A percentile compares a stretch with the other conserved stretches of the same genome.
Conservation (phyloP, 1,284 basidiomycete genomes). For the Ustilago sp. region DNA sequence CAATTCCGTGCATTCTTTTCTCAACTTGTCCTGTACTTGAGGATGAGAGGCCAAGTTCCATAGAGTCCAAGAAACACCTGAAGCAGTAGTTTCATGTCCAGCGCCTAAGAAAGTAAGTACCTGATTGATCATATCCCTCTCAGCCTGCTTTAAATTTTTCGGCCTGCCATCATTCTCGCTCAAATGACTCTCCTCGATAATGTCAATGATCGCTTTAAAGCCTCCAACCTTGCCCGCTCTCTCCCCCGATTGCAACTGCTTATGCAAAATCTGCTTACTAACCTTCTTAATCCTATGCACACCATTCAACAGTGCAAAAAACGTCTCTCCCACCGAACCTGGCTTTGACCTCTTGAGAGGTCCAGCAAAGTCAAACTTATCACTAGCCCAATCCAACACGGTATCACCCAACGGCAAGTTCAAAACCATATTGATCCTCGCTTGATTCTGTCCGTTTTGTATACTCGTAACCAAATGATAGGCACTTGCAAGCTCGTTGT, state of each 20-base stretch:
- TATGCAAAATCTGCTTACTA: constrained; percentile 50
- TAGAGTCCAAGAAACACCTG: constrained; percentile 79
- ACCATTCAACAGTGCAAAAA: constrained; percentile 37
- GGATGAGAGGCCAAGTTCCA: constrained; percentile 76
- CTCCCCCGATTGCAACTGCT: constrained; percentile 52
- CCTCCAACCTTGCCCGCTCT: constrained; percentile 15
- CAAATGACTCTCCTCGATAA: constrained; percentile 44
- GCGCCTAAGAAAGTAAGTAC: constrained; percentile 62
- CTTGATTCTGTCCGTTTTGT: constrained; percentile 57
- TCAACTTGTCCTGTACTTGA: constrained; percentile 75
- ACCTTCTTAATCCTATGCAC: constrained; percentile 57
- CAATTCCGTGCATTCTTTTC: constrained; percentile 72
- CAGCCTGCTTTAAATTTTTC: constrained; percentile 52
- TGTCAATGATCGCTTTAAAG: constrained; percentile 51
- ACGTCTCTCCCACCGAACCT: not conserved
- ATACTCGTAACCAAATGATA: constrained; percentile 61
- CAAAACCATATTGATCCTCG: constrained; percentile 57
- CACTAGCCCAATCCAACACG: constrained; percentile 31
- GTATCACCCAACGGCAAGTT: constrained; percentile 53
- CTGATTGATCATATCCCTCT: constrained; percentile 52
- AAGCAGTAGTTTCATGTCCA: constrained; percentile 73
- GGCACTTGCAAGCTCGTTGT: constrained; percentile 57
- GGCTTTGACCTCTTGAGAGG: constrained; percentile 5
- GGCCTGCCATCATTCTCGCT: constrained; percentile 50
- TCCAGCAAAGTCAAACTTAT: constrained; percentile 23